phyloP scores from a whole-genome alignment of 2,329 filamentous ascomycete genomes.

The Talaromyces funiculosus region DNA sequence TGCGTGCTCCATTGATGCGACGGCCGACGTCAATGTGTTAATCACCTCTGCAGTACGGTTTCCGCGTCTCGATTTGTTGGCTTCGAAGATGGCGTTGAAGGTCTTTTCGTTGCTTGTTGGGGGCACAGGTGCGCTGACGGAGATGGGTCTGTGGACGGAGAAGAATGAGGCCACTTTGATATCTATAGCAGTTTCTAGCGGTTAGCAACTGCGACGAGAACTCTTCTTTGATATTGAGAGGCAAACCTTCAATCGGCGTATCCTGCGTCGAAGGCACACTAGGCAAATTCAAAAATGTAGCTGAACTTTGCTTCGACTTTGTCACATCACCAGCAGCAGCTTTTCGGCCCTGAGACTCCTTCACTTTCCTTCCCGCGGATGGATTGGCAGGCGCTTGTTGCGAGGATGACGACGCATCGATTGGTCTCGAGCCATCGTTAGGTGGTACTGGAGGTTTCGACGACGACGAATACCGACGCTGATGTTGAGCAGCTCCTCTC shows the following conservation, averaged over 20 bases:
- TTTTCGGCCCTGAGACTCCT: conserved; percentile 17
- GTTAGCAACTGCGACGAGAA: conserved; percentile 43
- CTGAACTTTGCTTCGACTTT: conserved; percentile 31
- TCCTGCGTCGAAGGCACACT: conserved; percentile 47
- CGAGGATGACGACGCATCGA: conserved; percentile 32
- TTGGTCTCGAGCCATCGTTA: conserved; percentile 40
- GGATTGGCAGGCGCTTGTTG: neutral
- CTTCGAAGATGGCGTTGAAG: conserved; percentile 79
- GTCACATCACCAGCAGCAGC: conserved; percentile 18
- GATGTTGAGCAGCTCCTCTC: conserved; percentile 20
- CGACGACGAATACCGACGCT: conserved; percentile 45
- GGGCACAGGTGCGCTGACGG: conserved; percentile 75
- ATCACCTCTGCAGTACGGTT: conserved; percentile 54
- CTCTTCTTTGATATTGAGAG: too few species aligned
- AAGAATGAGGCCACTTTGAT: conserved; percentile 89
- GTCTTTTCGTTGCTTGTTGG: conserved; percentile 64
- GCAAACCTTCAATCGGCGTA: conserved; percentile 43
- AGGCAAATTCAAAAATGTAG: conserved; percentile 40
- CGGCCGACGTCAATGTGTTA: conserved; percentile 54
- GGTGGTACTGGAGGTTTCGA: conserved; percentile 44
- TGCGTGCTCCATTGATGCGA: conserved; percentile 40
- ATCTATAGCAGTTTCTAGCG: conserved; percentile 34
- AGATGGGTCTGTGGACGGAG: conserved; percentile 90
- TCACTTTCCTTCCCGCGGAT: conserved; percentile 31
- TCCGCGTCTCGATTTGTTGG: conserved; percentile 43